Base-by-base conservation (phyloP, 768 basidiomycete species). In the Mrakia blollopis region DNA sequence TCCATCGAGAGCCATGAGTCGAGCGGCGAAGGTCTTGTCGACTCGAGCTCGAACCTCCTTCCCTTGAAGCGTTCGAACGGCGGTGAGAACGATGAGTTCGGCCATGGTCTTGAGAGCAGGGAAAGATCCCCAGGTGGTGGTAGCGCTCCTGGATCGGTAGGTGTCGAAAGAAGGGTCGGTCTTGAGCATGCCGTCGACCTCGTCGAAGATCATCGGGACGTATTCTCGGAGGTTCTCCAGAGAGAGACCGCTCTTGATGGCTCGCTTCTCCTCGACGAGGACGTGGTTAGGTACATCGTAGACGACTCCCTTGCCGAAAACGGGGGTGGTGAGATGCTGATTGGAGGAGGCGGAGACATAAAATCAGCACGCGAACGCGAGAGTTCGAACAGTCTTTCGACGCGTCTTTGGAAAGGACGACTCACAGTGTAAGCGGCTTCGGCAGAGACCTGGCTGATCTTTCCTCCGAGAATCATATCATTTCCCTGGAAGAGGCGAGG, bases 231-330 rank as follows among this genome's bases (percentile, higher is more conserved):
- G 89, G 84, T 95, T 95, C 37, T 98, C 95, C 16, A 89, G 89
- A 16, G 94, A 92, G 30, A 99, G 89, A 32, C 97, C 95, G 79
- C 94, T 90, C 85, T 99, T 99, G 84, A 98, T 83, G 21, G 65
- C 78, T 65, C 91, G 92, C 87, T 99, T 99, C 84, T 99, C 97
- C 81, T 99, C 94, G 95, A 99, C 98, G 84, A 99, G 90, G 63
- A 92, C 77, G 67, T 95, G 92, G 83, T 98, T 98, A 41, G 97
- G 96, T 70, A 92, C 90, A 81, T 98, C 97, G 83, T 98, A 99
- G 16, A 98, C 95, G 65, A 99, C 97, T 67, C 93, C 95, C 81
- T 93, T 94, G 63, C 97, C 97, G 81, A 99, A 99, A 18, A 98
- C 90, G 6, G 96, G 96, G 0, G 91, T 95, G 0, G 94, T 96